Evolutionary conservation across 2,329 filamentous ascomycete genomes (phyloP).

Genomic region (Sclerotinia borealis): DNA sequence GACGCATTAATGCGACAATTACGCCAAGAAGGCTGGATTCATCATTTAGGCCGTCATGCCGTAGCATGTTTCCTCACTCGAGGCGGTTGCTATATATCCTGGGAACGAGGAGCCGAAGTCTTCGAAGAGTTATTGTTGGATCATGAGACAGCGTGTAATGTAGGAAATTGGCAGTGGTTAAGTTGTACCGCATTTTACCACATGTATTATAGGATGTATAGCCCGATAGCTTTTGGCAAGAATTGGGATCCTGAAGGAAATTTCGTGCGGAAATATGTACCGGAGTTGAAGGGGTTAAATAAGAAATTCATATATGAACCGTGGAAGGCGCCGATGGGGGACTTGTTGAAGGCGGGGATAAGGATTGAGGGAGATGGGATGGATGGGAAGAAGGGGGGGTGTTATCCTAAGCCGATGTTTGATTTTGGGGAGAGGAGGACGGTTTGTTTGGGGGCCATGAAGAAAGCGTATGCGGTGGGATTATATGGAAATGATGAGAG

Average conservation of each 20-base stretch:
- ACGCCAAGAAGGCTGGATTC: conserved; percentile 67
- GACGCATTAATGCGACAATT: conserved; percentile 76
- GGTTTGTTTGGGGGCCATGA: conserved; percentile 61
- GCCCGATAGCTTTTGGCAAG: conserved; percentile 63
- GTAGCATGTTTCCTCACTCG: conserved; percentile 76
- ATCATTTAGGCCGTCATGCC: conserved; percentile 71
- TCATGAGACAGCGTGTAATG: conserved; percentile 68
- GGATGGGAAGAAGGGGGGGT: conserved; percentile 36
- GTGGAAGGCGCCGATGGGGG: conserved; percentile 63
- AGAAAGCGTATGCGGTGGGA: conserved; percentile 60
- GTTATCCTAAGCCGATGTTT: conserved; percentile 73
- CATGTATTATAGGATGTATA: conserved; percentile 66
- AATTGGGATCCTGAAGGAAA: conserved; percentile 68
- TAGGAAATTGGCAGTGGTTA: conserved; percentile 75
- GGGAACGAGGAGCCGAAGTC: conserved; percentile 72
- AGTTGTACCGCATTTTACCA: conserved; percentile 69
- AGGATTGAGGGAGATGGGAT: conserved; percentile 50
- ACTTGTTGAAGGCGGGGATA: conserved; percentile 64
- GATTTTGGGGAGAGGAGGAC: conserved; percentile 60
- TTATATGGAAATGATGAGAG: conserved; percentile 57
- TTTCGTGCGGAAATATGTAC: conserved; percentile 60
- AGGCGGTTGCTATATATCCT: conserved; percentile 71
- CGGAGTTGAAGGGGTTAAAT: conserved; percentile 56
- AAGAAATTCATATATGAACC: conserved; percentile 74
- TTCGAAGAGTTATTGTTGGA: conserved; percentile 73